Evolutionary conservation across 176 grass and related monocot species (phyloP), one percentile per base, ranked within the genome.

Genomic region (Zoysia japonica): DNA sequence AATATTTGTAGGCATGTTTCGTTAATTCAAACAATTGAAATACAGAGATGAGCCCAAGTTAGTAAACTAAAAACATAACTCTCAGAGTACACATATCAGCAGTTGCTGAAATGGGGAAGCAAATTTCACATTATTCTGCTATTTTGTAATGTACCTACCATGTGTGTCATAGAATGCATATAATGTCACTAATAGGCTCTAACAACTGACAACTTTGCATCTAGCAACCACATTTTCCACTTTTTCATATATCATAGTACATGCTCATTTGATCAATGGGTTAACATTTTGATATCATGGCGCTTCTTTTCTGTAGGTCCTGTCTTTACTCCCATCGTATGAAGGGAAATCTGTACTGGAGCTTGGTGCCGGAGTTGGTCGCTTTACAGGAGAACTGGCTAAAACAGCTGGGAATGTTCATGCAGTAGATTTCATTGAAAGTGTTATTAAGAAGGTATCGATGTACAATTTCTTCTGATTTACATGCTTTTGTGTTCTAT

Each of bases 361-460:
- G 82, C 88, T 98, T 76, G 92, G 96, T 77, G 96, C 92, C 72
- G 96, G 96, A 79, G 94, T 98, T 44, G 96, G 96, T 43, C 84
- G 96, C n/a, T 98, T 98, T 49, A 98, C 96, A 71, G 88, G 92
- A 87, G 96, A 98, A 80, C 77, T 98, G 43, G 92, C 83, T 16
- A 89, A 98, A 90, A 87, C 81, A 76, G 88, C 92, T n/a, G 86
- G 90, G 65, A 86, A 88, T 84, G 75, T 98, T 88, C 57, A 91
- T 20, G 92, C 96, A 15, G 67, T 95, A 50, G 96, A 98, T 87
- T 98, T 95, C 78, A 98, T 98, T 70, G 90, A 95, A 89, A 89
- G 79, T 72, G 96, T 83, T 14, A 98, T 98, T 84, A 98, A 98
- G 65, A 98, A 98, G 96, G 92, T 98, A 61, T 63, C 19, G 7